Base-by-base conservation (phyloP, 345 rosid genomes). In the Gossypium arboreum region DNA sequence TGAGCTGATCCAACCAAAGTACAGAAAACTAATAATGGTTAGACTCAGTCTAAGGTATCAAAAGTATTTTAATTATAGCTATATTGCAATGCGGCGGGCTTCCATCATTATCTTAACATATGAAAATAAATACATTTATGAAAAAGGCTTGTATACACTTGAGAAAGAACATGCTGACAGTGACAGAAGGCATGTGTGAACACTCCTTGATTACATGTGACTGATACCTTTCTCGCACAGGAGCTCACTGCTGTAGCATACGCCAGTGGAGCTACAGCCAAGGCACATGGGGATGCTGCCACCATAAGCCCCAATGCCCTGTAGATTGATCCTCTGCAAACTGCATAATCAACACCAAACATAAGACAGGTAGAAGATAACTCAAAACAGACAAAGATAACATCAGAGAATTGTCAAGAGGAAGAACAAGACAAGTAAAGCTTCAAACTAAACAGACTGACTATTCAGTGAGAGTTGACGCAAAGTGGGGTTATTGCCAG, bases 231-330 rank as follows among this genome's bases (percentile, higher is more conserved):
- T 86, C 78, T 91, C 11, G 97, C 97, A 83, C 98, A 95, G 65
- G 98, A 89, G 76, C 98, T 95, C 77, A 95, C 87, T 76, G 99
- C 98, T 81, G 87, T 93, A 70, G 94, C 98, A 84, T 95, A 95
- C n/a, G 97, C 97, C 86, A 95, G 85, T 2, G 98, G 98, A 87
- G 98, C 99, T 34, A 95, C 98, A 41, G 98, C 99, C 85, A 95
- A 83, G 73, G 98, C 98, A 83, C 99, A 95, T 12, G 96, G 98
- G 22, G 99, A 93, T 75, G 98, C 98, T 55, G 97, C 99, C 80
- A 93, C 92, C 98, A 95, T 91, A 73, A 95, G 92, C 71, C 97
- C 98, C 79, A 91, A 80, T 69, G 99, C 98, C 75, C 99, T 87
- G 79, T 95, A 93, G 12, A 95, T 73, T 61, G 98, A 95, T 83